Evolutionary conservation across 805 yeast genomes (phyloP), one percentile per base, ranked within the genome.

Genomic region (Candida railenensis): DNA sequence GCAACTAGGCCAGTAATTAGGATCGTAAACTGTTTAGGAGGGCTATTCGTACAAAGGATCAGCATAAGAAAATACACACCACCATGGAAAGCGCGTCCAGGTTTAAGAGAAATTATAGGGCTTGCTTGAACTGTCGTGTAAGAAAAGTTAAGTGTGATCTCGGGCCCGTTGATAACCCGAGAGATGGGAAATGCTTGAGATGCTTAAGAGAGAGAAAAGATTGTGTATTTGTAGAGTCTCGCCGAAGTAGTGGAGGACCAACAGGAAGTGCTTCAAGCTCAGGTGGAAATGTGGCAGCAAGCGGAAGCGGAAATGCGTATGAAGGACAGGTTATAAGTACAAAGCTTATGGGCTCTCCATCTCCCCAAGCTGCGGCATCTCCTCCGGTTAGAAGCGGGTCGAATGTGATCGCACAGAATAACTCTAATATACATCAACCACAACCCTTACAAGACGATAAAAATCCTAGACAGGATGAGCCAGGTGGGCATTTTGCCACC

Each of bases 101-200:
- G 48, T 85, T 77, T 71, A 78, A 71, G 53, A 69, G 96, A 51
- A 81, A 82, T 50, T 91, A 87, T 62, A 77, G 81, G 51, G 97
- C 97, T 1, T 91, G 98, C 57, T 65, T 87, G 42, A 87, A 83
- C 65, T 91, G 98, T 61, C 77, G 97, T 15, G 79, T 82, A 4
- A 77, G 96, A 37, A 92, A 91, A 58, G 88, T 89, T 37, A 83
- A 82, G 57, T 91, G 98, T 69, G 96, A 89, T 59, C 67, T 91
- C 53, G 96, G 96, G 2, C 80, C 83, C 8, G 79, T 82, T 5
- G 85, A 82, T 42, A 76, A 76, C 49, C 96, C 96, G 0, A 73
- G 74, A 39, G 82, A 80, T 3, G 94, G 95, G 2, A 94, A 95
- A 3, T 91, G 98, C 72, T 83, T 81, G 2, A 69, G 97, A 42